Percentiles rank a stretch among this genome's conserved stretches.
These are phyloP conservation scores for Penicillium verrucosum DNA, from an alignment of 2,329 filamentous ascomycete genomes.

Conservation along the genomic window DNA sequence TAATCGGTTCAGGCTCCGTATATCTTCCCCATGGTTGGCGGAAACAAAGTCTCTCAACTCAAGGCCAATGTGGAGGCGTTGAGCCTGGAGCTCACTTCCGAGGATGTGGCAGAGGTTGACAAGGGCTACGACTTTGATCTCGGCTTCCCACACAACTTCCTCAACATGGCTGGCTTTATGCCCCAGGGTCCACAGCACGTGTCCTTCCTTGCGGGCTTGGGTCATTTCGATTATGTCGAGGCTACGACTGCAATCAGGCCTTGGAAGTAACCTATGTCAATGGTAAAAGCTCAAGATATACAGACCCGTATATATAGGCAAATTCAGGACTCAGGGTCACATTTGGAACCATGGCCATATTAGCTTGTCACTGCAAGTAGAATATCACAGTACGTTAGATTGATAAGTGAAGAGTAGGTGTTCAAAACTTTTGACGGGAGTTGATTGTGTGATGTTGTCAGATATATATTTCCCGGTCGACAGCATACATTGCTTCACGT, in stretches of 20 bases:
- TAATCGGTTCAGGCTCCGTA: constrained; percentile 35
- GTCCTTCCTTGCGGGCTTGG: not conserved
- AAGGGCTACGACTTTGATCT: constrained; percentile 50
- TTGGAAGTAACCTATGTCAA: not conserved
- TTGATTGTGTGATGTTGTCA: too few relatives aligned
- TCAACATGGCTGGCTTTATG: not conserved
- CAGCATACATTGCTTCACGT: too few relatives aligned
- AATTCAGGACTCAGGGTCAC: too few relatives aligned
- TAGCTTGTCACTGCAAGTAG: too few relatives aligned
- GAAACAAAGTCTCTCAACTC: constrained; percentile 50
- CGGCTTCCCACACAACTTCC: constrained; percentile 51
- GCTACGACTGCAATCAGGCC: not conserved
- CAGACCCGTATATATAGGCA: too few relatives aligned
- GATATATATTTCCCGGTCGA: too few relatives aligned
- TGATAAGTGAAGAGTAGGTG: too few relatives aligned
- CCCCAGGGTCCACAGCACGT: not conserved
- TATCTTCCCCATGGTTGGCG: constrained; percentile 54
- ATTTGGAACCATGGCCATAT: too few relatives aligned
- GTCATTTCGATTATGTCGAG: not conserved
- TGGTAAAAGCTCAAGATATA: too few relatives aligned
- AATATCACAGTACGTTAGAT: too few relatives aligned
- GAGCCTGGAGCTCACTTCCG: constrained; percentile 47
- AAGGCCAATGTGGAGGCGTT: constrained; percentile 54
- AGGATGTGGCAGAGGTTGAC: constrained; percentile 56
- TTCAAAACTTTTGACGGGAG: too few relatives aligned